A percentile compares a stretch with the other conserved stretches of the same genome.
phyloP scores from a whole-genome alignment of 2,329 filamentous ascomycete species.

The Alternaria solani region DNA sequence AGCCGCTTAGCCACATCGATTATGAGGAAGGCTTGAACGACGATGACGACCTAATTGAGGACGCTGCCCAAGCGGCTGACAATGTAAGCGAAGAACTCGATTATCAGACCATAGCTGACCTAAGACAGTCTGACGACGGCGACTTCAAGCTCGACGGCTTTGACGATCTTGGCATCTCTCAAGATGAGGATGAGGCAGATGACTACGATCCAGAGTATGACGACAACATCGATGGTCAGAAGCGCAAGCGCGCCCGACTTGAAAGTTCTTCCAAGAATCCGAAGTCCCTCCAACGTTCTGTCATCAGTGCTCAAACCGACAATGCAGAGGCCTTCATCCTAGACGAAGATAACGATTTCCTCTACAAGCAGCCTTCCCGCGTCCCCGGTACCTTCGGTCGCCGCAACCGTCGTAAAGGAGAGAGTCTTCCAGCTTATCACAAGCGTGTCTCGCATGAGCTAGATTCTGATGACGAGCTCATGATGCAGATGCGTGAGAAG shows the following conservation, averaged over 20 bases:
- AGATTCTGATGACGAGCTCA: conserved; percentile 59
- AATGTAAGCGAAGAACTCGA: conserved; percentile 5
- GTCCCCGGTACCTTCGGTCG: conserved; percentile 37
- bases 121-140: conserved; percentile 19
- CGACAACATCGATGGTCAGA: conserved; percentile 13
- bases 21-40: conserved; percentile 14
- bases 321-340: conserved; percentile 33
- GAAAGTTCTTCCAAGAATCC: conserved; percentile 9
- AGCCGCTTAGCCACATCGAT: conserved; percentile 12
- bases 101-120: conserved; percentile 3
- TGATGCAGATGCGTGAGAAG: conserved; percentile 54
- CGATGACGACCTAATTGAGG: conserved; percentile 16
- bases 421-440: conserved; percentile 50
- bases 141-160: conserved; percentile 31
- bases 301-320: conserved; percentile 18
- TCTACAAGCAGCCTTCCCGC: conserved; percentile 19
- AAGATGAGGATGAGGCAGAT: conserved; percentile 16
- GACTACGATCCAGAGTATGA: conserved; percentile 18
- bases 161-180: conserved; percentile 14
- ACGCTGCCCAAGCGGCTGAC: conserved; percentile 7
- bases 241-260: conserved; percentile 28
- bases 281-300: conserved; percentile 18
- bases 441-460: conserved; percentile 55
- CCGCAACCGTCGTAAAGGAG: conserved; percentile 37
- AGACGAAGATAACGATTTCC: conserved; percentile 23